Evolutionary conservation across 2,329 filamentous ascomycete genomes (phyloP), one percentile per base, ranked within the genome.

Genomic region (Lecanoromycetidae sp.): DNA sequence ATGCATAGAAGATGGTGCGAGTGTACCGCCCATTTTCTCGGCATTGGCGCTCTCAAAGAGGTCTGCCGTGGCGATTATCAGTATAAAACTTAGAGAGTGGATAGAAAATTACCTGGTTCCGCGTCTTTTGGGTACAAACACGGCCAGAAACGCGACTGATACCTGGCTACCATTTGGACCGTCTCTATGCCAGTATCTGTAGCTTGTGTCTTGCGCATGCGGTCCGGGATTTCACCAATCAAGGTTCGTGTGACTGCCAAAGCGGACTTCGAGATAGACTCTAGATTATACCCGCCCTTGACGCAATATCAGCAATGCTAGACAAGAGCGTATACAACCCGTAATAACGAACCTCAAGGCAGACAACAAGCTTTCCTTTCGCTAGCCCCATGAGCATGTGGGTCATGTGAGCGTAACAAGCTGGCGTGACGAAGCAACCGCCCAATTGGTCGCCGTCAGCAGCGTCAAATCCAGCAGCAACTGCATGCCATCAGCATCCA

Each of bases 351-450:
- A 71, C 69, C 63, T 98, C 91, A 2, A 98, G 72, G 60, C 88
- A 95, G 7, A 95, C 90, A 2, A 86, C 84, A 12, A 98, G 75
- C 60, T 88, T 94, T 23, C 91, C 91, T 36, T 80, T 75, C 0
- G 91, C 90, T 17, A 98, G 72, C 2, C 86, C 87, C 88, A 95
- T 96, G 39, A 98, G 76, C 90, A 96, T 95, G 61, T 95, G 87
- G 13, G 91, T 96, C 91, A 98, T 96, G 60, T 98, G 90, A 12
- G 88, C 86, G 61, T 96, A 98, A 60, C 91, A 94, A 4, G 80
- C 68, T 0, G 91, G 91, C 1, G 87, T 83, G 4, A 98, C 91
- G 59, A 87, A 90, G 62, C 91, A 98, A 26, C 84, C 87, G 42
- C 91, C 91, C 1, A 98, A 75, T 59, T 91, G 82, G 63, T 98